Percentiles rank a stretch among this genome's conserved stretches.
These are phyloP conservation scores for Pholiota conissans DNA, from an alignment of 768 basidiomycete genomes.

Conservation along the genomic window DNA sequence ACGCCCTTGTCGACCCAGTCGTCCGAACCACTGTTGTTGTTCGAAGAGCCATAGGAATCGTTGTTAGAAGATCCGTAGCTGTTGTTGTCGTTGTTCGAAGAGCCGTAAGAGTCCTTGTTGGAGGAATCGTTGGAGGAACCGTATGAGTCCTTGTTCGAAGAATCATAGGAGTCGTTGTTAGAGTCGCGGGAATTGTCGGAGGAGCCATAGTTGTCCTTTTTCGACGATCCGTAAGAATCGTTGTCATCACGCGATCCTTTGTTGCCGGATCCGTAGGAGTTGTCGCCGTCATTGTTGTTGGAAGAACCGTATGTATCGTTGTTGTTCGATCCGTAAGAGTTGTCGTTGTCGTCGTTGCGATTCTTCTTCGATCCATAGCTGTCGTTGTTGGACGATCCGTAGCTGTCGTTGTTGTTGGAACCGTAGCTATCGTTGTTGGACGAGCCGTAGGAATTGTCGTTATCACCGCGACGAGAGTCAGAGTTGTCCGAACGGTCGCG, in stretches of 20 bases:
- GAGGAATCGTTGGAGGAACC: slow-evolving; percentile 10
- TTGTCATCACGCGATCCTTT: slow-evolving; percentile 1
- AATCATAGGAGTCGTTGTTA: slow-evolving; percentile 19
- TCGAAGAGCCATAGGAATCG: slow-evolving; percentile 16
- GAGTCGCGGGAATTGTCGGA: not conserved
- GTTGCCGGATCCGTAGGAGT: slow-evolving; percentile 13
- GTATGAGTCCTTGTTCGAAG: slow-evolving; percentile 12
- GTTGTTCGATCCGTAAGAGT: slow-evolving; percentile 17
- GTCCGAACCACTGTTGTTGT: slow-evolving; percentile 12
- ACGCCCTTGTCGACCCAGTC: slow-evolving; percentile 38
- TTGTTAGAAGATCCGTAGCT: slow-evolving; percentile 18
- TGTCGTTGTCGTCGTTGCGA: slow-evolving; percentile 14
- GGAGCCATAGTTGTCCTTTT: too few relatives aligned
- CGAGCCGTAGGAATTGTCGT: slow-evolving; percentile 16
- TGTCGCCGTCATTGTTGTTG: slow-evolving; percentile 9
- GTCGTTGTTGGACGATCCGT: slow-evolving; percentile 6
- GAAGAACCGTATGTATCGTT: slow-evolving; percentile 10
- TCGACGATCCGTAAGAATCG: slow-evolving; percentile 16
- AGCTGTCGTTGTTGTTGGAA: slow-evolving; percentile 15
- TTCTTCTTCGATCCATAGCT: too few relatives aligned
- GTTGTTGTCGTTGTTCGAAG: slow-evolving; percentile 21
- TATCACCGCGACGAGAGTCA: slow-evolving; percentile 9
- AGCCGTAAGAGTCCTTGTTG: slow-evolving; percentile 10
- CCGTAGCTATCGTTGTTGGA: slow-evolving; percentile 9
- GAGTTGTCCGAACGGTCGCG: too few relatives aligned